Percentiles rank a stretch among this genome's conserved stretches.
Evolutionary conservation across 2,329 filamentous ascomycete genomes (phyloP).

Genomic region (Trichoderma endophyticum): DNA sequence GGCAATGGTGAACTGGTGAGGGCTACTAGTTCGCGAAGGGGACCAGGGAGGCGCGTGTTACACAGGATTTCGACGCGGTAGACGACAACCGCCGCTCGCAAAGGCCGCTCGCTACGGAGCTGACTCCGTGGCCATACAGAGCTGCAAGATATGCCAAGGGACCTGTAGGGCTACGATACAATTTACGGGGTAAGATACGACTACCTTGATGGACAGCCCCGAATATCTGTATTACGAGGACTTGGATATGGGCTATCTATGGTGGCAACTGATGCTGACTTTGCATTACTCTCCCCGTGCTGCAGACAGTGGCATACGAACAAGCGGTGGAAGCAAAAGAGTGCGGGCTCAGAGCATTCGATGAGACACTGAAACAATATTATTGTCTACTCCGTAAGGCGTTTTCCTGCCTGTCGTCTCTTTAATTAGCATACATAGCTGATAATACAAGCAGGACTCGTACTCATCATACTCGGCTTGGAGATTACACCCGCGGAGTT

Average conservation of each 20-base stretch:
- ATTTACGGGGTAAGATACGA: not conserved
- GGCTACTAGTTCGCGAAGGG: not conserved
- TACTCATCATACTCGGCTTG: not conserved
- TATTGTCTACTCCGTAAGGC: not conserved
- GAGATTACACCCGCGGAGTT: not conserved
- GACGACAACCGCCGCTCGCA: not conserved
- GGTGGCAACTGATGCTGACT: not conserved
- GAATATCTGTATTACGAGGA: not conserved
- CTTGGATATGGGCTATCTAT: not conserved
- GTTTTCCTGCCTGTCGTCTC: not conserved
- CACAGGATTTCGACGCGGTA: not conserved
- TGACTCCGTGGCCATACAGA: not conserved
- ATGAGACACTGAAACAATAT: not conserved
- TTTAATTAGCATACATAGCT: not conserved
- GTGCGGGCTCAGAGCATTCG: not conserved
- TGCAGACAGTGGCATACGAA: not conserved
- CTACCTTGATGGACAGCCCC: not conserved
- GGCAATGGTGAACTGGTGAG: not conserved
- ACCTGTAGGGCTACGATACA: not conserved
- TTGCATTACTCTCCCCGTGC: not conserved
- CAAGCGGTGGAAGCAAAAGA: not conserved
- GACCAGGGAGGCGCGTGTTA: not conserved
- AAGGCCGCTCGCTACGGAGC: not conserved
- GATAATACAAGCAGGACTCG: not conserved
- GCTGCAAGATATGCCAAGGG: not conserved